These are phyloP conservation scores for Linanthus parryae DNA, from an alignment of 148 eudicot species.

Conservation along the genomic window DNA sequence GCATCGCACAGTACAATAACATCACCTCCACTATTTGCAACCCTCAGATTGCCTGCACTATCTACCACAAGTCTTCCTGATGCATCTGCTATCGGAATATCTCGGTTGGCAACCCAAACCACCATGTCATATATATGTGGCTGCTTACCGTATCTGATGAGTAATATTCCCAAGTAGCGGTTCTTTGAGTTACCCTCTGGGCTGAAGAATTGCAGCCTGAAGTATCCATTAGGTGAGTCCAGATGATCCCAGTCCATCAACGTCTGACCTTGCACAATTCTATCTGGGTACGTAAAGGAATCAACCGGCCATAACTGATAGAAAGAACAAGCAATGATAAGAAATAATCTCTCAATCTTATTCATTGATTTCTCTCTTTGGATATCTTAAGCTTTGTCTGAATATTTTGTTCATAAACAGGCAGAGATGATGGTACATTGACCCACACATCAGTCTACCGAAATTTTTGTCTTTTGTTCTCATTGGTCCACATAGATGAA, in stretches of 20 bases:
- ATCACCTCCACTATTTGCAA: constrained; percentile 4
- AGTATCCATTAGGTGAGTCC: constrained; percentile 17
- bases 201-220: constrained; percentile 20
- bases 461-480: no score
- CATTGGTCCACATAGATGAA: no score
- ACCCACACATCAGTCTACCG: no score
- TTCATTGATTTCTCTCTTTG: no score
- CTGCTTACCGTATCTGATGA: background rate
- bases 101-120: constrained; percentile 24
- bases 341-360: no score
- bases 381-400: no score
- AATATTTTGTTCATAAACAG: no score
- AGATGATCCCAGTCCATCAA: constrained; percentile 12
- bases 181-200: constrained; percentile 12
- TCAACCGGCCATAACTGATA: no score
- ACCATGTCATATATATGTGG: background rate
- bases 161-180: constrained; percentile 19
- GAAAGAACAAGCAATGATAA: no score
- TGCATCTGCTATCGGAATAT: constrained; percentile 12
- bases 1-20: constrained; percentile 10
- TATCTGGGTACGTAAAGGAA: no score
- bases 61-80: constrained; percentile 10
- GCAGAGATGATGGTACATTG: no score
- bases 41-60: constrained; percentile 12
- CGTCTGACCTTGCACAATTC: constrained; percentile 15